These are phyloP conservation scores for Thymus mandschuricus DNA, from an alignment of 257 asterid genomes.

Conservation along the genomic window DNA sequence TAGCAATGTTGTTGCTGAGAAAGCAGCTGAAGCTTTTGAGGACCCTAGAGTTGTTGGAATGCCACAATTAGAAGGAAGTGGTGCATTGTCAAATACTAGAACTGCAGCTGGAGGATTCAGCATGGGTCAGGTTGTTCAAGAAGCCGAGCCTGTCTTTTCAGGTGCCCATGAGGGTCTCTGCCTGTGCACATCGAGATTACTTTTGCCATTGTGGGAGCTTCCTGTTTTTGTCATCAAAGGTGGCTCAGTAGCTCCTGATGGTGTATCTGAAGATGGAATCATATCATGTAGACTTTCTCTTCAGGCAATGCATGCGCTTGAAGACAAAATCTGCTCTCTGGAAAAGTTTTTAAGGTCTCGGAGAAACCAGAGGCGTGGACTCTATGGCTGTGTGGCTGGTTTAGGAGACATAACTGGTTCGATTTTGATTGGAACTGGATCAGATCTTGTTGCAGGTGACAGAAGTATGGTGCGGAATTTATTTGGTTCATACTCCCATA, in stretches of 20 bases:
- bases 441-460: slow-evolving; percentile 76
- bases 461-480: slow-evolving; percentile 81
- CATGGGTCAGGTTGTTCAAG: slow-evolving; percentile 99
- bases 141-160: slow-evolving; percentile 95
- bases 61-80: slow-evolving; percentile 93
- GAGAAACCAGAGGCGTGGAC: slow-evolving; percentile 89
- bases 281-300: slow-evolving; percentile 74
- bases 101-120: slow-evolving; percentile 92
- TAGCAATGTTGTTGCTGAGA: slow-evolving; percentile 77
- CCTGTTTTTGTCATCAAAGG: slow-evolving; percentile 82
- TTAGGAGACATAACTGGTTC: slow-evolving; percentile 88
- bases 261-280: slow-evolving; percentile 60
- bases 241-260: slow-evolving; percentile 53
- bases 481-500: slow-evolving; percentile 75
- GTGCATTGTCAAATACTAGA: slow-evolving; percentile 83
- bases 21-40: slow-evolving; percentile 99
- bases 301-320: slow-evolving; percentile 80
- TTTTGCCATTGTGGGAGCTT: slow-evolving; percentile 93
- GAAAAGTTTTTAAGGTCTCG: slow-evolving; percentile 89
- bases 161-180: slow-evolving; percentile 96
- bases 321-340: slow-evolving; percentile 87
- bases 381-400: slow-evolving; percentile 95
- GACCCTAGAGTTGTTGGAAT: slow-evolving; percentile 95
- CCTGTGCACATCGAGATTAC: slow-evolving; percentile 88
- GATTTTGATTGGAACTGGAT: slow-evolving; percentile 76